Conservation (phyloP, 768 basidiomycete genomes). For the Leccinellum rugosiceps region DNA sequence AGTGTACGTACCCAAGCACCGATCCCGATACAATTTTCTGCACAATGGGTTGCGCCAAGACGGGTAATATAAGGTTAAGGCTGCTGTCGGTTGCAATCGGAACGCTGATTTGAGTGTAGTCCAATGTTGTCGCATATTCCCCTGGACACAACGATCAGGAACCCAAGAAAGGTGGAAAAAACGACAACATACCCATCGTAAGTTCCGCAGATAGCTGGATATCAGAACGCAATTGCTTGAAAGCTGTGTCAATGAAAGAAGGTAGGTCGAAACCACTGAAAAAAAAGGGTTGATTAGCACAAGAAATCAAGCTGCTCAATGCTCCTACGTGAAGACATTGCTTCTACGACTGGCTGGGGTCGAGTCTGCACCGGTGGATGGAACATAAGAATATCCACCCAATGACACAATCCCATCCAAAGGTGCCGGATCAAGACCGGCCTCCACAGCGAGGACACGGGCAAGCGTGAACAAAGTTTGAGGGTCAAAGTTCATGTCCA, state of each 20-base stretch:
- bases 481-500: constrained; percentile 69
- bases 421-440: constrained; percentile 55
- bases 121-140: constrained; percentile 57
- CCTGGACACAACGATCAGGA: constrained; percentile 37
- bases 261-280: constrained; percentile 60
- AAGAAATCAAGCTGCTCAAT: neutral
- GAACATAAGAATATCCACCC: constrained; percentile 63
- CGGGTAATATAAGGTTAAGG: constrained; percentile 61
- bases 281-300: neutral
- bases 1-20: constrained; percentile 44
- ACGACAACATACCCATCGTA: constrained; percentile 44
- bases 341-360: constrained; percentile 34
- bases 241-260: constrained; percentile 60
- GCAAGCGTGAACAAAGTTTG: constrained; percentile 67
- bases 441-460: constrained; percentile 61
- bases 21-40: constrained; percentile 64
- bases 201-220: constrained; percentile 54
- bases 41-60: constrained; percentile 72
- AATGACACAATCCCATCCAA: constrained; percentile 64
- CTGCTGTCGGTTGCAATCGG: constrained; percentile 59
- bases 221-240: constrained; percentile 61
- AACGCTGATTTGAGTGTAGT: constrained; percentile 56
- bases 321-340: constrained; percentile 52
- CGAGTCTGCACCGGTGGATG: constrained; percentile 32
- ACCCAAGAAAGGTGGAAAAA: neutral